These are phyloP conservation scores for Physaria fendleri DNA, from an alignment of 345 rosid genomes.

Conservation along the genomic window DNA sequence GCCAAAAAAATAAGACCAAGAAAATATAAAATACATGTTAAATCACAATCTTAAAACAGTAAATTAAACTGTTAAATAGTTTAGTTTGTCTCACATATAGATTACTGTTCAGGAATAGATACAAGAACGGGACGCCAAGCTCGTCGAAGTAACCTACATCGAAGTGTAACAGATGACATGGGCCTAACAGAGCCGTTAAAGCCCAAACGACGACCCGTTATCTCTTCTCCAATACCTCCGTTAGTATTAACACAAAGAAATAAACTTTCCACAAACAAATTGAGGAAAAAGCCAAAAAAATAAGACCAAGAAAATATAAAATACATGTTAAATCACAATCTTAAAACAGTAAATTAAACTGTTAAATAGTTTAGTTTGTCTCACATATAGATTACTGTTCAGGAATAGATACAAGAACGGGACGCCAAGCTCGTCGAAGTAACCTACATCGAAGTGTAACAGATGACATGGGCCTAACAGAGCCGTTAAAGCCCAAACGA, in stretches of 20 bases:
- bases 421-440: conserved; percentile 82
- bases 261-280: not conserved
- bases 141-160: conserved; percentile 63
- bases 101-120: conserved; percentile 68
- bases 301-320: not conserved
- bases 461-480: conserved; percentile 39
- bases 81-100: conserved; percentile 4
- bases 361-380: not conserved
- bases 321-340: not conserved
- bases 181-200: conserved; percentile 42
- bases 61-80: not conserved
- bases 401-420: conserved; percentile 70
- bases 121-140: conserved; percentile 85
- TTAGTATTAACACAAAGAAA: conserved; percentile 12
- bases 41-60: no score
- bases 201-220: conserved; percentile 34
- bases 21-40: no score
- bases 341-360: not conserved
- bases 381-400: conserved; percentile 43
- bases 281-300: not conserved
- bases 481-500: conserved; percentile 36
- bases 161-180: conserved; percentile 23
- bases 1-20: not conserved
- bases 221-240: conserved; percentile 21
- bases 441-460: conserved; percentile 43